Base-by-base conservation (phyloP, 2,329 filamentous ascomycete species). In the Microsporum ferrugineum region DNA sequence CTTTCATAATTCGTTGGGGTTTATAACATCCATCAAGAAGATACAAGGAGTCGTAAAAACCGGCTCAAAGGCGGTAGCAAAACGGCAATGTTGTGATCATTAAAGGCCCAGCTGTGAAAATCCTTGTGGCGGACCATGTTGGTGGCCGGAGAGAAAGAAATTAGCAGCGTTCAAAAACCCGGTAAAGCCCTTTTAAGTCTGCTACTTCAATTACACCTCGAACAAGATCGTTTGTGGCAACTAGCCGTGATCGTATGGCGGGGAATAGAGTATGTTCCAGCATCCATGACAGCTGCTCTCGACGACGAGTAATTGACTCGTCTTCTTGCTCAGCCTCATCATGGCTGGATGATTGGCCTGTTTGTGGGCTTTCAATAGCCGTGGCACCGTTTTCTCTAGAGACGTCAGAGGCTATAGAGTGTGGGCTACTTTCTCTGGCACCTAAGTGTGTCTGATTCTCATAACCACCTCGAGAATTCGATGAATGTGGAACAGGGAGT, bases 111-210 rank as follows among this genome's bases (percentile, higher is more conserved):
- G 17, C 17, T 23, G 17, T 23, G 17, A 23, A 23, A 23, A 23
- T 23, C 17, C 17, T 23, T 23, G 17, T 23, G 17, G 17, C 17
- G 17, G 17, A 23, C 17, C 17, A 36, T 36, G 34, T 12, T 12
- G 5, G 14, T 39, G 38, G 8, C 8, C 8, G 38, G 5, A 12
- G 34, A 36, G 34, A 6, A 41, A n/a, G 29, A 43, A 39, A 5
- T 82, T 73, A 97, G 73, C 94, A 97, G 60, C 94, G 79, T 76
- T 99, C 94, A 79, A 99, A 99, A 2, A 97, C 91, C 53, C 89
- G 80, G 73, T 99, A 99, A 62, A 99, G 71, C 0, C 91, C 91
- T 73, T 96, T 97, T 62, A 97, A 74, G 75, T 95, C 90, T 1
- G 94, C 92, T 57, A 96, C 84, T 74, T 99, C 92, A 55, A 95